A percentile compares a stretch with the other conserved stretches of the same genome.
Conservation (phyloP, 192 early-diverging fungal species). For the Umbelopsis isabellina region DNA sequence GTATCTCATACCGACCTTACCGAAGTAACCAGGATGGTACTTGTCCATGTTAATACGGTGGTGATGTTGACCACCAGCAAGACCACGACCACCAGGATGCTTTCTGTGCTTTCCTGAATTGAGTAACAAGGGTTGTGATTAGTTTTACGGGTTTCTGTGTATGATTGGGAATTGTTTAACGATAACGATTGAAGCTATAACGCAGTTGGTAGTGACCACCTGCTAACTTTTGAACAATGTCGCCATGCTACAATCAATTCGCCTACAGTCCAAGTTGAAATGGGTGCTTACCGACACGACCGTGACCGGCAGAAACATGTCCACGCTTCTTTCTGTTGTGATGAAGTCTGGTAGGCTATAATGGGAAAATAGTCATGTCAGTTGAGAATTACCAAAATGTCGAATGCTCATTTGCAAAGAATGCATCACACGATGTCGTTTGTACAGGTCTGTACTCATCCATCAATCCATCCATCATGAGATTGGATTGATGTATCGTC, state of each 20-base stretch:
- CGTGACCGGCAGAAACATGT: constrained; percentile 99
- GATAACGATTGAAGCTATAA: background rate
- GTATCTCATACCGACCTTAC: constrained; percentile 99
- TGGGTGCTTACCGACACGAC: constrained; percentile 83
- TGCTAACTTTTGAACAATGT: background rate
- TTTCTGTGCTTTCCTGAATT: constrained; percentile 91
- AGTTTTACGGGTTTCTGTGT: too few species aligned
- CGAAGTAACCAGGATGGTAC: constrained; percentile 99
- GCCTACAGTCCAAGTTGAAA: background rate
- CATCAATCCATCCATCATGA: constrained; percentile 5
- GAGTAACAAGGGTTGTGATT: background rate
- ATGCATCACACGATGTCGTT: too few species aligned
- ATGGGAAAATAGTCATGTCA: background rate
- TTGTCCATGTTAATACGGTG: constrained; percentile 99
- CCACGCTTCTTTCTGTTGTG: constrained; percentile 96
- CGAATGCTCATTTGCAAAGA: background rate
- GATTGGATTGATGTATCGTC: background rate
- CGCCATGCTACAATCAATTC: background rate
- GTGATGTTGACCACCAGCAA: constrained; percentile 99
- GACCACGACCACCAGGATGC: constrained; percentile 99
- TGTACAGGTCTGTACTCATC: background rate
- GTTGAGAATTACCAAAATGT: background rate
- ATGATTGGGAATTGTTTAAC: background rate
- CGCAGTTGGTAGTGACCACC: background rate
- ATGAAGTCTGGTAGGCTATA: constrained; percentile 79